Base-by-base conservation (phyloP, 2,329 filamentous ascomycete genomes). In the Cercospora sesami region DNA sequence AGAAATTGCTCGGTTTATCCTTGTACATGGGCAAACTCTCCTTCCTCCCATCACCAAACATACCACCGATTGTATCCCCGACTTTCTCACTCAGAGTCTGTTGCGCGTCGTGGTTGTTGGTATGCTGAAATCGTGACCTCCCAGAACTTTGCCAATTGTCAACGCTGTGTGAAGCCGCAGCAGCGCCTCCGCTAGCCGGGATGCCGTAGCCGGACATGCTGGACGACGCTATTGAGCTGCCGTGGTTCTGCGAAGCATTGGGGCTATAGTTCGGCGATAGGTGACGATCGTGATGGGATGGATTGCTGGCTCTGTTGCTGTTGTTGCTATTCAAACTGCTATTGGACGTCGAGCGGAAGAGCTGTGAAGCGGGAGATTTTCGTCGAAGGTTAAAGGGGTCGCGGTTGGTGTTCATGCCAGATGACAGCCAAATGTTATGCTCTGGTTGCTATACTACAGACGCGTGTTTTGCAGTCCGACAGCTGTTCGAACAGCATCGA, bases 21-120 rank as follows among this genome's bases (percentile, higher is more conserved):
- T 99, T 99, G 83, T 99, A 99, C 91, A 98, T 94, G 57, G 95
- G 95, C 70, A 99, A 83, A 67, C 75, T 74, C 28, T 88, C 83
- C 69, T 79, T 79, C 81, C 86, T 83, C 59, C 85, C 82, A 60
- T 80, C 80, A 42, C 89, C 87, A 70, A 94, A 89, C 68, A 93
- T 85, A 67, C 84, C 85, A 61, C 86, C 86, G 39, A 92, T 83
- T 69, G 86, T 87, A 73, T 86, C 86, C 60, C 90, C 83, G 45
- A 92, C 78, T 70, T 82, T 80, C 64, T 81, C 81, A 67, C 71
- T 72, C 23, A 64, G 74, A 72, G 74, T 79, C 75, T 74, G 79
- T 48, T 74, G 79, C 48, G 55, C 28, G 60, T 66, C 62, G 31
- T 53, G 55, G 45, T 63, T 39, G 39, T 23, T 64, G 1, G 30